Conservation (phyloP, 2,329 filamentous ascomycete species). For the Penicillium occitanis region DNA sequence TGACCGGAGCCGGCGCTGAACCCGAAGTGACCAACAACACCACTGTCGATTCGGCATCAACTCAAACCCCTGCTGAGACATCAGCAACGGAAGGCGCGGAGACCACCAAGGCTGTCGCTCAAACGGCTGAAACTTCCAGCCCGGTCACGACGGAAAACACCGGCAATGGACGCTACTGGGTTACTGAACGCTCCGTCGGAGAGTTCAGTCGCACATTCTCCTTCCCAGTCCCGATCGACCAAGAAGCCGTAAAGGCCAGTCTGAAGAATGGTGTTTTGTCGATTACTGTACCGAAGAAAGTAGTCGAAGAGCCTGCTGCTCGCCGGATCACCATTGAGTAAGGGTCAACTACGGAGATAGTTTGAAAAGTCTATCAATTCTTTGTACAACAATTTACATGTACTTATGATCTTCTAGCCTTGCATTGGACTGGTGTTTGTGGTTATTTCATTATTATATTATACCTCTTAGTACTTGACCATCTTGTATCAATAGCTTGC, state of each 20-base stretch:
- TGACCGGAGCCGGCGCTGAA: constrained; percentile 1
- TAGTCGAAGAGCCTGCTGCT: constrained; percentile 39
- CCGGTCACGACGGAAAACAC: constrained; percentile 24
- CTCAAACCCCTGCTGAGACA: background rate
- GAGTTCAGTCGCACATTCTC: constrained; percentile 60
- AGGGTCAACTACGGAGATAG: background rate
- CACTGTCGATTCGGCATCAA: background rate
- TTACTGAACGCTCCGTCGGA: constrained; percentile 59
- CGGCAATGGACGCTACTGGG: constrained; percentile 53
- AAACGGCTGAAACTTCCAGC: background rate
- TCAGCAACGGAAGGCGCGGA: background rate
- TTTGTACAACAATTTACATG: background rate
- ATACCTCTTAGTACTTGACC: background rate
- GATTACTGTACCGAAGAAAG: constrained; percentile 58
- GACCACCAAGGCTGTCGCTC: background rate
- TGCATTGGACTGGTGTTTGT: constrained; percentile 1
- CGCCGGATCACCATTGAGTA: constrained; percentile 60
- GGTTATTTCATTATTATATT: background rate
- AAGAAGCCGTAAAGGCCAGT: constrained; percentile 61
- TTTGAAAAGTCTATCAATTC: background rate
- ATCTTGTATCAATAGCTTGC: background rate
- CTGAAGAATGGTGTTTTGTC: constrained; percentile 61
- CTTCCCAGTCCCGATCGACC: constrained; percentile 59
- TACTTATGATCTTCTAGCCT: background rate
- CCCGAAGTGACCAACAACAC: background rate